phyloP scores from a whole-genome alignment of 2,329 filamentous ascomycete species.

The Alternaria gansuensis region DNA sequence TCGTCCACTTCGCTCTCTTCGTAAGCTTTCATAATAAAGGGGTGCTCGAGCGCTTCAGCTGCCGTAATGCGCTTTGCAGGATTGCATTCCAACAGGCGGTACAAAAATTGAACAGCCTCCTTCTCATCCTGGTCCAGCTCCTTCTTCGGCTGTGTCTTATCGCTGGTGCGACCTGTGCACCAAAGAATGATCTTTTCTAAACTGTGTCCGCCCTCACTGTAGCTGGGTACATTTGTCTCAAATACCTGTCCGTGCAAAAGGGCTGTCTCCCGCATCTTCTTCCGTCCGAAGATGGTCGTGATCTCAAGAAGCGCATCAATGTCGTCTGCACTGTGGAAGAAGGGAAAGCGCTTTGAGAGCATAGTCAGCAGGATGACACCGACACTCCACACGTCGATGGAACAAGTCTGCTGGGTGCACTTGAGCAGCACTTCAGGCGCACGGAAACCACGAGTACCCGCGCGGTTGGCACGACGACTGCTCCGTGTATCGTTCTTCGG shows the following conservation, averaged over 20 bases:
- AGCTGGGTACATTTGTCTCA: constrained; percentile 90
- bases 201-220: constrained; percentile 83
- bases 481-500: constrained; percentile 89
- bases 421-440: constrained; percentile 97
- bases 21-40: constrained; percentile 64
- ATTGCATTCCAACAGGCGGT: constrained; percentile 78
- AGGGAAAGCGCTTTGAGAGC: constrained; percentile 89
- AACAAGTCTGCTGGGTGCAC: constrained; percentile 89
- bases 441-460: constrained; percentile 93
- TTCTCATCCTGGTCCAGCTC: constrained; percentile 73
- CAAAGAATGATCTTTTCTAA: constrained; percentile 95
- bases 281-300: constrained; percentile 88
- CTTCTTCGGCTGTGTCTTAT: constrained; percentile 56
- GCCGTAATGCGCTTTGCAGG: constrained; percentile 78
- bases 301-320: constrained; percentile 98
- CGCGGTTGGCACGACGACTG: constrained; percentile 89
- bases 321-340: constrained; percentile 98
- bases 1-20: constrained; percentile 47
- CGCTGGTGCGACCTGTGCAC: constrained; percentile 81
- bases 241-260: constrained; percentile 89
- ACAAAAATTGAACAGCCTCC: constrained; percentile 75
- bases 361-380: constrained; percentile 98
- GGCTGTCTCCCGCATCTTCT: constrained; percentile 83
- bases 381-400: constrained; percentile 96
- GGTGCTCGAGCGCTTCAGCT: constrained; percentile 74